Evolutionary conservation across 2,329 filamentous ascomycete genomes (phyloP).

Genomic region (Elsinoe batatas): DNA sequence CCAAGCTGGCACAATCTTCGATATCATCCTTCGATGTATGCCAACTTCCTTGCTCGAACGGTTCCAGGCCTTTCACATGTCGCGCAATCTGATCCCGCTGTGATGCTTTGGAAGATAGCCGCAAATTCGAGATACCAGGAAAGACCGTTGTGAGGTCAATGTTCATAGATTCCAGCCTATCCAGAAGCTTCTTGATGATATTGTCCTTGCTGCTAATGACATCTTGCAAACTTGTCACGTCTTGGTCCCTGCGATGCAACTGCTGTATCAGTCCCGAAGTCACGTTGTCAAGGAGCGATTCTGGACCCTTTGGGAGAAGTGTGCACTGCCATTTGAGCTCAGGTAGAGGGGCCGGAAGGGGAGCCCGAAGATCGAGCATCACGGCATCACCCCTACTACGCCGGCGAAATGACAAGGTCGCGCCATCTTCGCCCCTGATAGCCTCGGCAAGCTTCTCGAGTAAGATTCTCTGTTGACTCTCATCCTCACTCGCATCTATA

Average conservation of each 20-base stretch:
- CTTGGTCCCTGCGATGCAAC: conserved; percentile 37
- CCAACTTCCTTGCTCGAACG: conserved; percentile 43
- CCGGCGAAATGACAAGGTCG: conserved; percentile 25
- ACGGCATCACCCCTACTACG: conserved; percentile 27
- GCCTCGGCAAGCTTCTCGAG: conserved; percentile 51
- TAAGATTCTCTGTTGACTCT: conserved; percentile 57
- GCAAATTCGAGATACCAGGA: conserved; percentile 42
- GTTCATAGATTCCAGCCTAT: conserved; percentile 47
- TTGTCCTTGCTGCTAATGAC: conserved; percentile 49
- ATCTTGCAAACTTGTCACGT: conserved; percentile 40
- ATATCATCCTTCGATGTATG: not conserved
- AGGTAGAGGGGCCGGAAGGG: conserved; percentile 52
- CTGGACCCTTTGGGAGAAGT: conserved; percentile 36
- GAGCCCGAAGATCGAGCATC: conserved; percentile 46
- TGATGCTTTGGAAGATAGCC: conserved; percentile 34
- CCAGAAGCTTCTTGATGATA: conserved; percentile 47
- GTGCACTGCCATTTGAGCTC: conserved; percentile 57
- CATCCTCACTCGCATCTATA: conserved; percentile 63
- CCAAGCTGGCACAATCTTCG: not conserved
- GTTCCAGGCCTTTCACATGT: conserved; percentile 45
- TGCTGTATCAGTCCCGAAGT: conserved; percentile 45
- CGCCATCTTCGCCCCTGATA: conserved; percentile 31
- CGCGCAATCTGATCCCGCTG: conserved; percentile 43
- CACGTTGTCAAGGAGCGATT: conserved; percentile 39
- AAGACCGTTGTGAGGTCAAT: conserved; percentile 49